Conservation (phyloP, 2,329 filamentous ascomycete genomes). For the Botryosphaeria agaves region DNA sequence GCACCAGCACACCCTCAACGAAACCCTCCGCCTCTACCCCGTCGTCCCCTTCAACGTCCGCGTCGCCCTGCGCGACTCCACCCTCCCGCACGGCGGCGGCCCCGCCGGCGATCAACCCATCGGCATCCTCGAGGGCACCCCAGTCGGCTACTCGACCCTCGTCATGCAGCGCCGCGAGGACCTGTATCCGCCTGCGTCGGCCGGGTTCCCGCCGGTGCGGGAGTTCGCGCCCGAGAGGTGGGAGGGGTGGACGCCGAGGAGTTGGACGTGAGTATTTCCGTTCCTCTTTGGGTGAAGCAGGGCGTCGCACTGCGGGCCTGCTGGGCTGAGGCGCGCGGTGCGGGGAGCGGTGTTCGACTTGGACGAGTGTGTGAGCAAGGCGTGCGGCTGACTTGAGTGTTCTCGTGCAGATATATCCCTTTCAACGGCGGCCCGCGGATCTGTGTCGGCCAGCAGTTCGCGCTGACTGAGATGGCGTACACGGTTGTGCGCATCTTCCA, state of each 20-base stretch:
- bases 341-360: no score
- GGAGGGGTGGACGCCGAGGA: constrained; percentile 30
- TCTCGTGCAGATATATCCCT: no score
- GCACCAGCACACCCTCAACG: constrained; percentile 23
- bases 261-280: constrained; percentile 22
- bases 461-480: constrained; percentile 32
- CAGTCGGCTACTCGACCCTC: constrained; percentile 28
- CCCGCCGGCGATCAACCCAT: constrained; percentile 26
- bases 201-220: constrained; percentile 20
- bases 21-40: constrained; percentile 29
- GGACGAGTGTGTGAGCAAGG: no score
- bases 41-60: constrained; percentile 33
- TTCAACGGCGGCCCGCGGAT: constrained; percentile 32
- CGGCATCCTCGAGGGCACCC: constrained; percentile 24
- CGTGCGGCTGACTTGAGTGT: no score
- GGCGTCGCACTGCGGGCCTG: no score
- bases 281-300: no score
- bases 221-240: constrained; percentile 32
- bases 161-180: constrained; percentile 31
- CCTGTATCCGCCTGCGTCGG: constrained; percentile 23
- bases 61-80: constrained; percentile 27
- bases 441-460: constrained; percentile 34
- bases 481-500: constrained; percentile 29
- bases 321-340: no score
- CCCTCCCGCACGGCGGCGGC: constrained; percentile 30